Evolutionary conservation across 257 asterid genomes (phyloP).

Genomic region (Buddleja alternifolia): DNA sequence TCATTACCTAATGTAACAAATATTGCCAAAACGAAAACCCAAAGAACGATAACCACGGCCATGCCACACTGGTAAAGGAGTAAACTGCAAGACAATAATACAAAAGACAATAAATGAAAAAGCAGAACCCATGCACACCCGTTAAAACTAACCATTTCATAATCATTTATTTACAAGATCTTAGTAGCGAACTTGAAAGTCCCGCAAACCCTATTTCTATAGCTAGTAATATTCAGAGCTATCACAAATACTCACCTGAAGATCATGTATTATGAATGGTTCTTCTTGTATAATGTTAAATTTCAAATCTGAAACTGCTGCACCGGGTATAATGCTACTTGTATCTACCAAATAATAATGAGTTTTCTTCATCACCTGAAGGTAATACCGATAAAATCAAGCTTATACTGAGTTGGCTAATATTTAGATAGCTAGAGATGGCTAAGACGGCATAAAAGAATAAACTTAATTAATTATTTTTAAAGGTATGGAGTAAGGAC

Average conservation of each 20-base stretch:
- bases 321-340: constrained; percentile 75
- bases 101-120: neutral
- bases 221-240: constrained; percentile 7
- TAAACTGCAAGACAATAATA: constrained; percentile 57
- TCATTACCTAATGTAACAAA: constrained; percentile 86
- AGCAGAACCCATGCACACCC: neutral
- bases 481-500: constrained; percentile 33
- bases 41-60: constrained; percentile 85
- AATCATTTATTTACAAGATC: neutral
- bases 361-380: constrained; percentile 97
- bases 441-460: too few species aligned
- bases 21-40: constrained; percentile 94
- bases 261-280: constrained; percentile 72
- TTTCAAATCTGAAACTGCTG: constrained; percentile 92
- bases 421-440: constrained; percentile 4
- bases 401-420: constrained; percentile 18
- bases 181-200: neutral
- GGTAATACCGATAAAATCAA: constrained; percentile 21
- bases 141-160: neutral
- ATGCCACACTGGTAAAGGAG: constrained; percentile 98
- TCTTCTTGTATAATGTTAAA: constrained; percentile 80
- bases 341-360: constrained; percentile 90
- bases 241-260: constrained; percentile 53
- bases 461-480: too few species aligned
- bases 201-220: neutral